Evolutionary conservation across 192 early-diverging fungal genomes (phyloP), one percentile per base, ranked within the genome.

Genomic region (Tieghemiomyces parasiticus): DNA sequence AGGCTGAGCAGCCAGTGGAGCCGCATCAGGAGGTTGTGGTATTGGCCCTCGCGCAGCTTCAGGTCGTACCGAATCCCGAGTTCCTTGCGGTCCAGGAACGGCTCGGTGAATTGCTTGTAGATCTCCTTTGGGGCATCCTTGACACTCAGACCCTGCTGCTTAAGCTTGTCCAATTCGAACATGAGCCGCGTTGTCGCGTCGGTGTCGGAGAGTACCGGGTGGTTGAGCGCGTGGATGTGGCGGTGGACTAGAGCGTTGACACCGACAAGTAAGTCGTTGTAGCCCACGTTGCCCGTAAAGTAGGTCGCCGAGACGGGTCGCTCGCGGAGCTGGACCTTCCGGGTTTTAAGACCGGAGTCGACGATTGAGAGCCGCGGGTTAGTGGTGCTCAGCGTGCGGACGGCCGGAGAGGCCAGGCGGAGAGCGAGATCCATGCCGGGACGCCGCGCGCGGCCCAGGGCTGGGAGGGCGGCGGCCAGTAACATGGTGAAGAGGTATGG

Each of bases 261-360:
- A 2, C 76, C 75, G 32, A 85, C 79, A 10, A 93, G 58, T n/a
- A 84, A 66, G 33, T 85, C 78, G 65, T 82, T 83, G 74, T 87
- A 93, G 42, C 73, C 70, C 46, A 82, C 82, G 71, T 90, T 91
- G 0, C 84, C 83, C 32, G 90, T 93, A 63, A 96, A 96, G 72
- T 92, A 96, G 10, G 90, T 87, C 0, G 85, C 68, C 12, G 87
- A 82, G 30, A 65, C 68, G 19, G 86, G 86, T 35, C 79, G 77
- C 46, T 77, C 60, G 29, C 64, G 46, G 4, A 71, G 70, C 16
- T 42, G 8, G 38, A 42, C 16, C 38, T n/a, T n/a, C n/a, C n/a
- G n/a, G n/a, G n/a, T n/a, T n/a, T n/a, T n/a, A n/a, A n/a, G n/a
- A n/a, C n/a, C n/a, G n/a, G n/a, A n/a, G n/a, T n/a, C n/a, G n/a